Percentiles rank a stretch among this genome's conserved stretches.
Conservation (phyloP, 176 grass and related monocot species). For the Poa annua region DNA sequence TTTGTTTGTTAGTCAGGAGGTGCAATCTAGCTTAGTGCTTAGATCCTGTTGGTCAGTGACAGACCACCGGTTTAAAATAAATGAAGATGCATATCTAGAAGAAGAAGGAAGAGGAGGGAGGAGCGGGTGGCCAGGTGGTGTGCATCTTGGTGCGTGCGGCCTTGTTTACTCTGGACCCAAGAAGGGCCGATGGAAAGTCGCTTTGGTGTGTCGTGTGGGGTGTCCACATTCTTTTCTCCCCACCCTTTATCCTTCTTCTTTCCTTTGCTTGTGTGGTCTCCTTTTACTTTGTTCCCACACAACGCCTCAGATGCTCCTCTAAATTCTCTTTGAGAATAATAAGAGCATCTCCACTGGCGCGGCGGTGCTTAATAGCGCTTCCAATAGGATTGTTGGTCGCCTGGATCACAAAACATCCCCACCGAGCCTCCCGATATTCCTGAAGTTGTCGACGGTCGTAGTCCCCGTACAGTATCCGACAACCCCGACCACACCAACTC, state of each 20-base stretch:
- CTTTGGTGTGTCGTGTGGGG: constrained; percentile 37
- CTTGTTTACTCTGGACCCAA: constrained; percentile 28
- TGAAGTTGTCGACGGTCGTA: too few species aligned
- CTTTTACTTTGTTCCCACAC: constrained; percentile 26
- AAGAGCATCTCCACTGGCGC: too few species aligned
- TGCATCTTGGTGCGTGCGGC: constrained; percentile 25
- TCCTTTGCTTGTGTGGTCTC: constrained; percentile 25
- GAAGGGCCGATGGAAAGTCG: constrained; percentile 27
- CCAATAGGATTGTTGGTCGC: too few species aligned
- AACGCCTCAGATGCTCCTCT: neutral
- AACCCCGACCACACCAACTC: too few species aligned
- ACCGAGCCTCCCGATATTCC: too few species aligned
- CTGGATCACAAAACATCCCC: too few species aligned
- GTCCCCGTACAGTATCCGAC: too few species aligned
- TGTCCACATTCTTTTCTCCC: constrained; percentile 20
- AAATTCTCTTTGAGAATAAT: neutral
- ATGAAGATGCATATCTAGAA: neutral
- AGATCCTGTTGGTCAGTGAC: neutral
- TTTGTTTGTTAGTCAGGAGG: neutral
- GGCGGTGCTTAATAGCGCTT: too few species aligned
- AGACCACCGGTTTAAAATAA: neutral
- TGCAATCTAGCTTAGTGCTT: neutral
- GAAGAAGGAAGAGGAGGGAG: neutral
- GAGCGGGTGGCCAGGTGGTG: neutral
- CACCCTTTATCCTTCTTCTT: neutral